A percentile compares a stretch with the other conserved stretches of the same genome.
phyloP scores from a whole-genome alignment of 202 grass and related monocot species.

The Panicum hallii region DNA sequence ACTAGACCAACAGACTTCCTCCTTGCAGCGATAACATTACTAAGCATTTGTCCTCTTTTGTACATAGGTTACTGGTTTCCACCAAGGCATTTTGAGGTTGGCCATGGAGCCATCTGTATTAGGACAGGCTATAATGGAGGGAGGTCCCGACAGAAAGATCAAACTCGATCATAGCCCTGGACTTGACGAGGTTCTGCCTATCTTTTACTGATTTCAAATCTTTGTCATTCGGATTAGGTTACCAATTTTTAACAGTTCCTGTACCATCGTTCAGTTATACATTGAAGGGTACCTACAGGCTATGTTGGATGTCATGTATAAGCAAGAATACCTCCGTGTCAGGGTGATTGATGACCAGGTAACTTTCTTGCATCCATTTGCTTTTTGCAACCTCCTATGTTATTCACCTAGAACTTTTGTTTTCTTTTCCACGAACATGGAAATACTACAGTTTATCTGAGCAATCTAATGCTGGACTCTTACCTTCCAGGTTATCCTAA shows the following conservation, averaged over 20 bases:
- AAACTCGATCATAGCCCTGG: conserved; percentile 81
- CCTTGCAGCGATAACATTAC: conserved; percentile 28
- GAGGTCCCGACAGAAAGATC: conserved; percentile 85
- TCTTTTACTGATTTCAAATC: conserved; percentile 3
- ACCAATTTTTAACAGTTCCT: not conserved
- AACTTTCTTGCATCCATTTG: conserved; percentile 25
- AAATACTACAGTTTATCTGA: not conserved
- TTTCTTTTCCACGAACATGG: not conserved
- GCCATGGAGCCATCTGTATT: conserved; percentile 92
- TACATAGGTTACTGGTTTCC: conserved; percentile 79
- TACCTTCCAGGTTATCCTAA: conserved; percentile 67
- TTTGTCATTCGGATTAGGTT: conserved; percentile 29
- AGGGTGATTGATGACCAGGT: conserved; percentile 85
- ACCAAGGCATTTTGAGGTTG: conserved; percentile 82
- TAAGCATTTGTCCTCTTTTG: conserved; percentile 7
- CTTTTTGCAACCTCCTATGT: conserved; percentile 11
- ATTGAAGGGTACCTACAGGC: conserved; percentile 91
- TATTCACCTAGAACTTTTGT: conserved; percentile 11
- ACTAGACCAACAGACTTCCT: not conserved
- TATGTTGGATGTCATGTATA: conserved; percentile 83
- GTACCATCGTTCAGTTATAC: conserved; percentile 61
- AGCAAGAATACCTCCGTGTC: conserved; percentile 87
- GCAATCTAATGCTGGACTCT: not conserved
- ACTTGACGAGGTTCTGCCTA: conserved; percentile 72
- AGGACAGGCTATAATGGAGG: conserved; percentile 83